Conservation (phyloP, 2,329 filamentous ascomycete genomes). For the Plectosphaerella plurivora region DNA sequence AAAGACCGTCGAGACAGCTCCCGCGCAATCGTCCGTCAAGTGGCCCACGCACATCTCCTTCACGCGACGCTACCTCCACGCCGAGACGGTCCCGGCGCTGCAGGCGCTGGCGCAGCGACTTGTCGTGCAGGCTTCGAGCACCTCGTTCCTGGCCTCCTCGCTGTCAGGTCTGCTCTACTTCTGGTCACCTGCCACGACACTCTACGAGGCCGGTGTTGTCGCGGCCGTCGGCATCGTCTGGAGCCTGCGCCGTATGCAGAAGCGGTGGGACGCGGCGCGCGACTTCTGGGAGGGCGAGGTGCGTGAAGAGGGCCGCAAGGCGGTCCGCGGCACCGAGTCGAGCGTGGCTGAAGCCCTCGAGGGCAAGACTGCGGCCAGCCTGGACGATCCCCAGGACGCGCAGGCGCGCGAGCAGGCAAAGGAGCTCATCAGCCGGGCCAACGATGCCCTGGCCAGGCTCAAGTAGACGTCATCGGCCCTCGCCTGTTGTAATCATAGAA, state of each 20-base stretch:
- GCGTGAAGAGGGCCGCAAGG: conserved; percentile 62
- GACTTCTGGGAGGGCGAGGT: conserved; percentile 62
- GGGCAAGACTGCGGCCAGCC: conserved; percentile 15
- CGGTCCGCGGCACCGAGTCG: conserved; percentile 51
- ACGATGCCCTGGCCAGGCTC: conserved; percentile 42
- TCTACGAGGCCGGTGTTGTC: conserved; percentile 60
- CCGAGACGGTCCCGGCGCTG: conserved; percentile 64
- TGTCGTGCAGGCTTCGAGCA: conserved; percentile 70
- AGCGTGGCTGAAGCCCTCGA: conserved; percentile 45
- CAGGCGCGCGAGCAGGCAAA: conserved; percentile 34
- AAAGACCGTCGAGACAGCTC: neutral
- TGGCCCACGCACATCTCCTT: conserved; percentile 75
- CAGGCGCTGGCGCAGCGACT: conserved; percentile 71
- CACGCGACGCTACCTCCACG: conserved; percentile 61
- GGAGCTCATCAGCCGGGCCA: conserved; percentile 42
- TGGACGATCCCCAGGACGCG: conserved; percentile 15
- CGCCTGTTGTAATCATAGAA: neutral
- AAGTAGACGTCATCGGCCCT: conserved; percentile 27
- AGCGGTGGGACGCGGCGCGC: conserved; percentile 57
- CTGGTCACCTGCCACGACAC: conserved; percentile 44
- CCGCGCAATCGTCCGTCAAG: conserved; percentile 19
- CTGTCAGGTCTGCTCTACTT: conserved; percentile 54
- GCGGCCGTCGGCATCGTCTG: conserved; percentile 57
- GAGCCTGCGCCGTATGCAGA: conserved; percentile 56
- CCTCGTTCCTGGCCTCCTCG: conserved; percentile 57